Evolutionary conservation across 176 grass and related monocot genomes (phyloP).

Genomic region (Lolium perenne): DNA sequence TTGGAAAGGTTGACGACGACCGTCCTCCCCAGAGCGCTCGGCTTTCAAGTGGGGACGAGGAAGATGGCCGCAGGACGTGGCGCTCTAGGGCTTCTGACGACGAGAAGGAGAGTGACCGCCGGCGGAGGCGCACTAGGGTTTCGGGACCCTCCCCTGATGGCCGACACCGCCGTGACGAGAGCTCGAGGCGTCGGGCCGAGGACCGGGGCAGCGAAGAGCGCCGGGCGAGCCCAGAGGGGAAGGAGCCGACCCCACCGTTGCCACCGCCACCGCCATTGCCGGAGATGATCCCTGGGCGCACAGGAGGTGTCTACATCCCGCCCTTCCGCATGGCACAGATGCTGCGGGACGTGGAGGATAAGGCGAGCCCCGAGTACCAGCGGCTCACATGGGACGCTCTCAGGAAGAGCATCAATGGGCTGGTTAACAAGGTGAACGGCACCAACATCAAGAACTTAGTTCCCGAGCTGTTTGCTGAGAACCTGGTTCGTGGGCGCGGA

Average conservation of each 20-base stretch:
- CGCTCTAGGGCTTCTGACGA: slow-evolving; percentile 46
- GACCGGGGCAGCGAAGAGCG: slow-evolving; percentile 7
- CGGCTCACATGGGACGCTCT: slow-evolving; percentile 92
- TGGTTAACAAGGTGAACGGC: too few relatives aligned
- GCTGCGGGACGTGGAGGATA: slow-evolving; percentile 93
- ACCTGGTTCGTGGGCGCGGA: too few relatives aligned
- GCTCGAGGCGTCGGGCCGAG: slow-evolving; percentile 32
- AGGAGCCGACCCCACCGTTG: slow-evolving; percentile 45
- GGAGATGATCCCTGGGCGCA: slow-evolving; percentile 70
- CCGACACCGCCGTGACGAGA: slow-evolving; percentile 18
- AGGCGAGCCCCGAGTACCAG: slow-evolving; percentile 79
- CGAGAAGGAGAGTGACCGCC: slow-evolving; percentile 33
- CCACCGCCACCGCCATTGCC: slow-evolving; percentile 61
- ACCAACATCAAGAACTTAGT: too few relatives aligned
- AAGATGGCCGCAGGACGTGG: not conserved
- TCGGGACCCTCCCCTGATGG: slow-evolving; percentile 35
- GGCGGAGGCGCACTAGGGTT: slow-evolving; percentile 33
- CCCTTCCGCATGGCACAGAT: slow-evolving; percentile 91
- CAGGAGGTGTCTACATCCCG: slow-evolving; percentile 89
- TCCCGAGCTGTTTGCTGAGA: too few relatives aligned
- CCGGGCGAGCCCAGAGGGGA: slow-evolving; percentile 37
- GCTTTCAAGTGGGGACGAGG: slow-evolving; percentile 42
- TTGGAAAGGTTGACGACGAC: not conserved
- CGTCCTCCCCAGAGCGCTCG: slow-evolving; percentile 7
- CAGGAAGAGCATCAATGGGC: slow-evolving; percentile 79